A percentile compares a stretch with the other conserved stretches of the same genome.
Conservation (phyloP, 2,329 filamentous ascomycete species). For the Penicillium frequentans region DNA sequence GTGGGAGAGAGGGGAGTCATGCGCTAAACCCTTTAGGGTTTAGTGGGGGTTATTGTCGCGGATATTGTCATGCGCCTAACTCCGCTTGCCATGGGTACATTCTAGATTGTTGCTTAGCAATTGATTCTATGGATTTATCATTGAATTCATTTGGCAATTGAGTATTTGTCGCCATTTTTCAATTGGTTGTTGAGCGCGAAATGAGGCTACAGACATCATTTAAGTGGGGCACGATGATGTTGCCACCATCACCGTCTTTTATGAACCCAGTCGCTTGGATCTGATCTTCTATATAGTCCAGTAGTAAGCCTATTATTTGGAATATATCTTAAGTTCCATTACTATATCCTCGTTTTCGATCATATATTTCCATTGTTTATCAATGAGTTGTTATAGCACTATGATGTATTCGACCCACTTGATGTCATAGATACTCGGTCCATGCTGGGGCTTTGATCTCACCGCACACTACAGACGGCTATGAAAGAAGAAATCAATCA, state of each 20-base stretch:
- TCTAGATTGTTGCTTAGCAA: neutral
- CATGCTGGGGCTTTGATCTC: neutral
- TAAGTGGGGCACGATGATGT: neutral
- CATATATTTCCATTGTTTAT: neutral
- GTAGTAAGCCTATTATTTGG: neutral
- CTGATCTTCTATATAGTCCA: neutral
- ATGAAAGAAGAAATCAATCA: neutral
- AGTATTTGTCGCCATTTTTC: neutral
- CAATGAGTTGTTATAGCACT: neutral
- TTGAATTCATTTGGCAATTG: neutral
- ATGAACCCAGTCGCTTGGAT: neutral
- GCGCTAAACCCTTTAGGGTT: slow-evolving; percentile 18
- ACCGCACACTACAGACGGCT: neutral
- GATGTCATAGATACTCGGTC: slow-evolving; percentile 15
- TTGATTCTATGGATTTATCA: neutral
- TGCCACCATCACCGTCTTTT: neutral
- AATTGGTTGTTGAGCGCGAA: neutral
- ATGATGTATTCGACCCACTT: slow-evolving; percentile 17
- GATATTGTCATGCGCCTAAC: neutral
- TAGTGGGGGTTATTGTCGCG: neutral
- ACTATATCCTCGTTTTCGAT: neutral
- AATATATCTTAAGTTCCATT: neutral
- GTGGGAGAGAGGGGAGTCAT: slow-evolving; percentile 24
- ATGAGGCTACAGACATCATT: neutral
- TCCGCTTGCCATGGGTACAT: neutral